Evolutionary conservation across 2,329 filamentous ascomycete species (phyloP).

Genomic region (Epichloe sp.): DNA sequence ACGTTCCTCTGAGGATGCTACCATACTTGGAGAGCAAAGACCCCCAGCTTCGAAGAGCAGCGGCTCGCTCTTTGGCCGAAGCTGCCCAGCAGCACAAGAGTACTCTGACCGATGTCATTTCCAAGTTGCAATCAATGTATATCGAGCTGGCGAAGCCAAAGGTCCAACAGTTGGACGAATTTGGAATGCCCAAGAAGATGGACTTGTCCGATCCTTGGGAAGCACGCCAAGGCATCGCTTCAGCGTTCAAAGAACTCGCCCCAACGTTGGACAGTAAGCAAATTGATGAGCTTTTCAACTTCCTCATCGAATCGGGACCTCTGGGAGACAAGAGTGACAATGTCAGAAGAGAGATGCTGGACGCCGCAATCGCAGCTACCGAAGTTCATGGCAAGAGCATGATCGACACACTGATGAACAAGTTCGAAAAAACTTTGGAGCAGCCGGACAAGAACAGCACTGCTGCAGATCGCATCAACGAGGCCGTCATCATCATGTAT

Average conservation of each 20-base stretch:
- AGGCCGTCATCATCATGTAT: conserved; percentile 95
- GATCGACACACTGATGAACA: conserved; percentile 81
- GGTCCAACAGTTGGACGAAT: conserved; percentile 75
- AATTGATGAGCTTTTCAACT: conserved; percentile 67
- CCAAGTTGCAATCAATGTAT: conserved; percentile 58
- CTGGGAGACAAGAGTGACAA: conserved; percentile 67
- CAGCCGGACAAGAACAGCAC: conserved; percentile 70
- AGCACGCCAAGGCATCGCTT: conserved; percentile 73
- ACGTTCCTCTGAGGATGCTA: conserved; percentile 54
- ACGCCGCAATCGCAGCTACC: conserved; percentile 73
- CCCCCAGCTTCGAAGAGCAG: conserved; percentile 67
- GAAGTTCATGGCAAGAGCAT: conserved; percentile 67
- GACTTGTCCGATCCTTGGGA: conserved; percentile 88
- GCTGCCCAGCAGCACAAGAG: conserved; percentile 48
- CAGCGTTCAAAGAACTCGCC: conserved; percentile 74
- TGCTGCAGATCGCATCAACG: conserved; percentile 79
- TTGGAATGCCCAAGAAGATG: conserved; percentile 85
- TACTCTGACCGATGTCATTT: conserved; percentile 49
- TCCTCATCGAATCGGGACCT: conserved; percentile 74
- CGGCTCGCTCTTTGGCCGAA: conserved; percentile 69
- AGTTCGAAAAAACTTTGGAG: conserved; percentile 82
- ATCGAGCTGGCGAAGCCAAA: conserved; percentile 68
- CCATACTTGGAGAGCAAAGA: conserved; percentile 70
- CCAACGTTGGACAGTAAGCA: conserved; percentile 52
- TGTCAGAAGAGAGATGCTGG: conserved; percentile 83